phyloP scores from a whole-genome alignment of 257 asterid species.

The Solanum chaucha region DNA sequence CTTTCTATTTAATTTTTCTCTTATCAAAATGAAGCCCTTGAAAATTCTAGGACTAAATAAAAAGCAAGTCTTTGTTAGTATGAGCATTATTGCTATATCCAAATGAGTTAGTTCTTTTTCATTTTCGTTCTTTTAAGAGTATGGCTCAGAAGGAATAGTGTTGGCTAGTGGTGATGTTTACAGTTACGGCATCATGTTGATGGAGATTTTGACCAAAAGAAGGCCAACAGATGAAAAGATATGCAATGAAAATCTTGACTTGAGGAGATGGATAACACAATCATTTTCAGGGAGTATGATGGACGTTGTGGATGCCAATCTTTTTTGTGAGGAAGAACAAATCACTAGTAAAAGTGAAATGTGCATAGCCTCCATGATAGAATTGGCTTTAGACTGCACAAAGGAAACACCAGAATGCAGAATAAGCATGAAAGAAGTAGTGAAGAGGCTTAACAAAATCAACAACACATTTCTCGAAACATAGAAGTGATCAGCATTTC shows the following conservation, averaged over 20 bases:
- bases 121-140: neutral
- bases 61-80: neutral
- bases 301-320: neutral
- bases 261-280: neutral
- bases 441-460: no score
- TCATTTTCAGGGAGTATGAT: neutral
- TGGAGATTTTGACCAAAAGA: conserved; percentile 15
- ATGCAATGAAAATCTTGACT: neutral
- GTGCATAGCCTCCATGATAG: no score
- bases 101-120: neutral
- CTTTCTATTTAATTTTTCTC: neutral
- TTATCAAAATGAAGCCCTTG: neutral
- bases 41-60: neutral
- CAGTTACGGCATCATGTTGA: conserved; percentile 21
- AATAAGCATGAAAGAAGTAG: no score
- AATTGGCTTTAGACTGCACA: no score
- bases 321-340: neutral
- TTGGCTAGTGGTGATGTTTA: conserved; percentile 16
- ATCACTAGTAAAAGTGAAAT: neutral
- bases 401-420: no score
- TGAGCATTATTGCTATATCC: neutral
- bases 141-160: conserved; percentile 6
- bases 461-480: no score
- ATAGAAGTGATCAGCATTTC: no score
- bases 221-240: neutral